A percentile compares a stretch with the other conserved stretches of the same genome.
Evolutionary conservation across 2,329 filamentous ascomycete genomes (phyloP).

Genomic region (Stromatinia cepivora): DNA sequence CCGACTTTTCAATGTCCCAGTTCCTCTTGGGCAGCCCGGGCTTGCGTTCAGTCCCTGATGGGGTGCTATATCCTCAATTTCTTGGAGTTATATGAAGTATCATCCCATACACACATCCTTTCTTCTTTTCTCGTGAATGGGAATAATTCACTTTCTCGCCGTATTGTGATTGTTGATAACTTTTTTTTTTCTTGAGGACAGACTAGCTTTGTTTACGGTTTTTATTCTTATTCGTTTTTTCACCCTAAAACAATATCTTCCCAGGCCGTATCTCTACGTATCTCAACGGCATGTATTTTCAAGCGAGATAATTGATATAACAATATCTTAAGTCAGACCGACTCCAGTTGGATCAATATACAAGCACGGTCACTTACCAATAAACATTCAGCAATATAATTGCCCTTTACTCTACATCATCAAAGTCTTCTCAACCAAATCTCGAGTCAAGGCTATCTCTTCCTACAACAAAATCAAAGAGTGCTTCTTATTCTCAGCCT

Average conservation of each 20-base stretch:
- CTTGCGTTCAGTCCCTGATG: accelerated
- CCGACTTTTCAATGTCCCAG: background rate
- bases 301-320: background rate
- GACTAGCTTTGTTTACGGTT: background rate
- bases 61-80: background rate
- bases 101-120: background rate
- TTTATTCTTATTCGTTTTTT: background rate
- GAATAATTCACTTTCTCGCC: background rate
- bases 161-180: background rate
- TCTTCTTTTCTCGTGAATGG: background rate
- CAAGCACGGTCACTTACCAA: background rate
- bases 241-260: background rate
- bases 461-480: background rate
- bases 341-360: accelerated
- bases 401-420: background rate
- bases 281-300: background rate
- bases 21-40: too few relatives aligned
- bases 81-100: background rate
- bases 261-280: background rate
- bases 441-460: too few relatives aligned
- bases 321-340: background rate
- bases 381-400: background rate
- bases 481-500: background rate
- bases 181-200: background rate
- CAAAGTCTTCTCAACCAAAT: background rate